Base-by-base conservation (phyloP, 1,139 yeast genomes). In the Geotrichum histeridarum region DNA sequence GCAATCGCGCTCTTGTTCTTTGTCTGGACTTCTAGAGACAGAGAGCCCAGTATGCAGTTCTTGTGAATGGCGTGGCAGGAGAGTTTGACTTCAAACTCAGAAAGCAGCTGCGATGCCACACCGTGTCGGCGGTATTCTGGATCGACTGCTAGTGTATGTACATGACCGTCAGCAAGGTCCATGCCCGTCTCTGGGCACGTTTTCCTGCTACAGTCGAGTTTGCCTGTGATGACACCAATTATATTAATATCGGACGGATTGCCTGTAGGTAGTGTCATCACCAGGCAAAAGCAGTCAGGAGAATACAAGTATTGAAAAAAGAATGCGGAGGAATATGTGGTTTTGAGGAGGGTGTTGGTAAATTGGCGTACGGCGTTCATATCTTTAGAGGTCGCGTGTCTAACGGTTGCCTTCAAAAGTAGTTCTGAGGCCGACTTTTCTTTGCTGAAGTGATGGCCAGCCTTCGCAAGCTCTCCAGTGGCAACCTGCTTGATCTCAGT, bases 261-360 rank as follows among this genome's bases (percentile, higher is more conserved):
- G 41, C 47, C 46, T 9, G 44, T 42, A 22, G 59, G 50, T 48
- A 33, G 47, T 27, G 35, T 55, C 42, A 44, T 59, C 17, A 51
- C 18, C 27, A 60, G 54, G 47, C 60, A 57, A 48, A 56, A 50
- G 32, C 54, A 42, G 49, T 58, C 53, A 17, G 49, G 35, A n/a
- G 50, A 49, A 43, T 54, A 56, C 31, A 61, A 54, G 53, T 61
- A 62, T 50, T 61, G 65, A n/a, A 61, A 54, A 30, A 61, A 62
- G 48, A 62, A 62, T 18, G 56, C 54, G 8, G 53, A 32, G 7
- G 60, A 42, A 55, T 62, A 62, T 38, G 47, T 15, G 27, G 53
- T 51, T 27, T 52, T 50, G 44, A 62, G 58, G 30, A 53, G 47
- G 12, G 53, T 11, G 48, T 59, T 60, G 36, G 59, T 53, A 41